These are phyloP conservation scores for Planoprotostelium fungivorum DNA, from an alignment of 78 protist genomes.

Conservation along the genomic window DNA sequence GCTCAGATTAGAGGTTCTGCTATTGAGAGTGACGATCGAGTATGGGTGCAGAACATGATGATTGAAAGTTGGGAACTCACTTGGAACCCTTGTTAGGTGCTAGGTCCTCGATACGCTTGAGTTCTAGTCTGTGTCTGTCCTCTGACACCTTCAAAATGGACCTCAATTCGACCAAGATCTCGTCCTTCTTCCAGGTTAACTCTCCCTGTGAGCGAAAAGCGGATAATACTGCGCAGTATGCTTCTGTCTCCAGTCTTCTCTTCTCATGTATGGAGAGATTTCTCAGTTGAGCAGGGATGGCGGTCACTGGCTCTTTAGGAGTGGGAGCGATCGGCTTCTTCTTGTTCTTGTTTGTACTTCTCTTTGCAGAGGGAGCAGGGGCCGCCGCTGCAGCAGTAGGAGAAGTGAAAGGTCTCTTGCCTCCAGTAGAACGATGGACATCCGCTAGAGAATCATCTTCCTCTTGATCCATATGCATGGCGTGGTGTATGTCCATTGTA, in stretches of 20 bases:
- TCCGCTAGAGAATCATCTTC: not conserved
- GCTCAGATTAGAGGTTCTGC: not conserved
- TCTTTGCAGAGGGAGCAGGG: not conserved
- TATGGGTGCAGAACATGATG: too few species aligned
- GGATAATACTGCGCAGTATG: not conserved
- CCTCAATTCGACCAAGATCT: not conserved
- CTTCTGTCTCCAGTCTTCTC: not conserved
- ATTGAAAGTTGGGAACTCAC: not conserved
- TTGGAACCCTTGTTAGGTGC: not conserved
- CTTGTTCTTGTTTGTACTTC: not conserved
- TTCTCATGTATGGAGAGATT: not conserved
- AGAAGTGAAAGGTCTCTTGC: not conserved
- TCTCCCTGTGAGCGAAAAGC: not conserved
- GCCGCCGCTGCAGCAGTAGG: not conserved
- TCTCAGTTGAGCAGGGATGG: not conserved
- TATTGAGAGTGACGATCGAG: too few species aligned
- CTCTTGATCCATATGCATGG: not conserved
- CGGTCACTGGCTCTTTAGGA: not conserved
- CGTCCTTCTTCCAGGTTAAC: not conserved
- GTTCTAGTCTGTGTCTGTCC: not conserved
- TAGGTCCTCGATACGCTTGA: not conserved
- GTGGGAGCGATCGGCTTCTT: not conserved
- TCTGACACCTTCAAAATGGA: not conserved
- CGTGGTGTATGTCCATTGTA: not conserved
- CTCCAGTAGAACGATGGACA: not conserved